These are phyloP conservation scores for Artomyces pyxidatus DNA, from an alignment of 768 basidiomycete species.

Conservation along the genomic window DNA sequence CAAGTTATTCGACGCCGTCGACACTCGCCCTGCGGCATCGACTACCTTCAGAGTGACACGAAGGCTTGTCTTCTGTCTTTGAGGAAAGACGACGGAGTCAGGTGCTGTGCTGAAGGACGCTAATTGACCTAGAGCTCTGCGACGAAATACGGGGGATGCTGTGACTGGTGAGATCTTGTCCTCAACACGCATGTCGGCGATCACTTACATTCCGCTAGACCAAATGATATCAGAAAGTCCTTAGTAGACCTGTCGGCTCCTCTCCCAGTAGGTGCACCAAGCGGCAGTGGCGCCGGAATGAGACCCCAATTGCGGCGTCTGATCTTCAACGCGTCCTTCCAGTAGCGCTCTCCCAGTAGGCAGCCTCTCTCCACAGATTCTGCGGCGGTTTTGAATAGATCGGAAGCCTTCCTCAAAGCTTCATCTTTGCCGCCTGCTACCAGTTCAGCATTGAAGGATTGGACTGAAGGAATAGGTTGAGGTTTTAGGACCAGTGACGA, in stretches of 20 bases:
- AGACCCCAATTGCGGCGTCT: constrained; percentile 74
- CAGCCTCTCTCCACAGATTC: constrained; percentile 59
- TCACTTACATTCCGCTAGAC: constrained; percentile 74
- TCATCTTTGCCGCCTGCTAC: constrained; percentile 76
- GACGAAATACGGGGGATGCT: constrained; percentile 61
- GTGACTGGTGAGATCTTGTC: no score
- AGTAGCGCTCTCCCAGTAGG: constrained; percentile 61
- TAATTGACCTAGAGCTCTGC: constrained; percentile 63
- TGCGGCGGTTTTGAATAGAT: constrained; percentile 62
- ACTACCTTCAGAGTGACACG: constrained; percentile 44
- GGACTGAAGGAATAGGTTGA: constrained; percentile 39
- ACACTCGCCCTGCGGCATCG: constrained; percentile 24
- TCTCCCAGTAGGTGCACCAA: constrained; percentile 62
- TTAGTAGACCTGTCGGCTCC: constrained; percentile 74
- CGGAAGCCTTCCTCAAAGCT: constrained; percentile 64
- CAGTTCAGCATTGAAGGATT: constrained; percentile 65
- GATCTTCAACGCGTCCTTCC: constrained; percentile 75
- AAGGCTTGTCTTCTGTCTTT: constrained; percentile 56
- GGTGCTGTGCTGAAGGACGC: constrained; percentile 33
- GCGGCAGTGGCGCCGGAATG: constrained; percentile 69
- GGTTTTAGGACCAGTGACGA: constrained; percentile 63
- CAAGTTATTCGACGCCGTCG: constrained; percentile 2
- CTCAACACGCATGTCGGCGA: no score
- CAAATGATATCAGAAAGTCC: constrained; percentile 75
- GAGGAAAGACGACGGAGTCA: constrained; percentile 27